Percentiles rank a stretch among this genome's conserved stretches.
Evolutionary conservation across 345 rosid genomes (phyloP).

Genomic region (Laguncularia racemosa): DNA sequence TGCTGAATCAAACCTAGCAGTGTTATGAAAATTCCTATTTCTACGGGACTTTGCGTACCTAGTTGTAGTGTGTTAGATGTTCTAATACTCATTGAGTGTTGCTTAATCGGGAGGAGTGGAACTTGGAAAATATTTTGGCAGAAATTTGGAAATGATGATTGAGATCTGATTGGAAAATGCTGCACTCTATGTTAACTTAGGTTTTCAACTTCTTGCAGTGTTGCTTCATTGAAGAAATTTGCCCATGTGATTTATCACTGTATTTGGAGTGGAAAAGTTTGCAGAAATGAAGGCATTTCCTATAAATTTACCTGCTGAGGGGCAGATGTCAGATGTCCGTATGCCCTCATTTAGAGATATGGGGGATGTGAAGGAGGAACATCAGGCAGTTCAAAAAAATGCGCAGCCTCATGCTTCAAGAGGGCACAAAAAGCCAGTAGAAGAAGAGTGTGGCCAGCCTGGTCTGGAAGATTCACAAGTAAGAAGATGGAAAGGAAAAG

Average conservation of each 20-base stretch:
- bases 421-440: constrained; percentile 14
- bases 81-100: too few relatives aligned
- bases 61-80: too few relatives aligned
- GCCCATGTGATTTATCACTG: constrained; percentile 28
- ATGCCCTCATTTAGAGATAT: constrained; percentile 21
- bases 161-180: background rate
- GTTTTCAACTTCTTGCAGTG: constrained; percentile 24
- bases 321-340: constrained; percentile 29
- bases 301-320: constrained; percentile 35
- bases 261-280: constrained; percentile 54
- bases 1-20: too few relatives aligned
- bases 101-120: too few relatives aligned
- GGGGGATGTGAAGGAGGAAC: constrained; percentile 9
- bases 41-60: too few relatives aligned
- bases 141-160: too few relatives aligned
- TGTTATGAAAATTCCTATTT: too few relatives aligned
- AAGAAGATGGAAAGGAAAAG: constrained; percentile 58
- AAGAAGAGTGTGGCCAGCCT: constrained; percentile 31
- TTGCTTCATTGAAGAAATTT: constrained; percentile 9
- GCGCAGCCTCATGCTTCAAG: constrained; percentile 1
- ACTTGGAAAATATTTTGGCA: too few relatives aligned
- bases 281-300: constrained; percentile 49
- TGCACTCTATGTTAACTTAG: constrained; percentile 1
- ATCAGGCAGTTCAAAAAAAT: constrained; percentile 4
- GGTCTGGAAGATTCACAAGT: constrained; percentile 19